Base-by-base conservation (phyloP, 192 early-diverging fungal genomes). In the Coemansia sp. region DNA sequence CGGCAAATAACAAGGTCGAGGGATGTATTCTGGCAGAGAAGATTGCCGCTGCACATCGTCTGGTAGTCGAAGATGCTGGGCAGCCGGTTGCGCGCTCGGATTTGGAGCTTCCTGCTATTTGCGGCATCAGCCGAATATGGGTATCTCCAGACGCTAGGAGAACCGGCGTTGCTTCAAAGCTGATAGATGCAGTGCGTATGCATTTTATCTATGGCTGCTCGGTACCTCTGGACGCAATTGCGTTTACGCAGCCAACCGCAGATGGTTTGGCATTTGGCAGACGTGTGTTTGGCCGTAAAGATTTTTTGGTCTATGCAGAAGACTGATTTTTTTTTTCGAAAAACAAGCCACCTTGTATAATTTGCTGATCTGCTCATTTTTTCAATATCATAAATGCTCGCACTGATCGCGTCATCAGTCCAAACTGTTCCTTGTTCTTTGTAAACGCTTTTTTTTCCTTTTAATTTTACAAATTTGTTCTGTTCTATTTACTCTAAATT, bases 101-200 rank as follows among this genome's bases (percentile, higher is more conserved):
- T 1, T 50, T 51, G 17, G 45, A 42, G 12, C 57, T 66, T 11
- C 63, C 64, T 10, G 82, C 76, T 0, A 52, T 58, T 0, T 85
- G 86, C 58, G 86, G 86, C 3, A 85, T 87, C 32, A 84, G 80
- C 49, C 82, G 86, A 0, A 75, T 87, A 45, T 87, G 86, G 86
- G 86, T 87, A 3, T 63, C 70, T 2, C 67, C 75, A 2, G 31
- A 59, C n/a, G 74, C 77, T 16, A 72, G 86, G 10, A 76, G 82
- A 3, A 42, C 75, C 14, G 80, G 84, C 7, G 60, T 84, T 34
- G 86, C 72, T 7, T 52, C 45, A 4, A 67, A 71, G 48, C 54
- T 87, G 67, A 30, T 87, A 7, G 65, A 73, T 5, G 75, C 65
- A 2, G 75, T 87, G 34, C 59, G 69, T 8, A 36, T 12, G 48